Conservation (phyloP, 768 basidiomycete species). For the Glaciozyma antarctica region DNA sequence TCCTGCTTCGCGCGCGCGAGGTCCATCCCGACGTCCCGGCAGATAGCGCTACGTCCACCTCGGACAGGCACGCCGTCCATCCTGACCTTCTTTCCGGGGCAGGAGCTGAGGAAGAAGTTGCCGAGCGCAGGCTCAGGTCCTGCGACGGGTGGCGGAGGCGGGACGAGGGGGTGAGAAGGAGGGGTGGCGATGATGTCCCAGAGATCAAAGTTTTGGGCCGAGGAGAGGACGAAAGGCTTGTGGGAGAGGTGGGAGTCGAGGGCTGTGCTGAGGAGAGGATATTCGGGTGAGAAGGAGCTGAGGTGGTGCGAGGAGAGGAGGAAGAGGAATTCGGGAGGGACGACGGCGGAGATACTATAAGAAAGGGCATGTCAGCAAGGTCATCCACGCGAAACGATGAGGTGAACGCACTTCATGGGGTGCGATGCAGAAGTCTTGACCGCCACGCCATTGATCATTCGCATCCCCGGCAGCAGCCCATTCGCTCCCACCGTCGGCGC, state of each 20-base stretch:
- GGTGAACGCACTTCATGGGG: constrained; percentile 62
- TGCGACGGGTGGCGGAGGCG: constrained; percentile 20
- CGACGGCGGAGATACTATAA: constrained; percentile 54
- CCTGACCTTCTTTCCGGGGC: constrained; percentile 82
- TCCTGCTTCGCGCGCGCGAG: constrained; percentile 61
- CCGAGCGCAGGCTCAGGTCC: constrained; percentile 46
- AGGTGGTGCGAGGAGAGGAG: constrained; percentile 39
- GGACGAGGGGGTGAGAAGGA: constrained; percentile 19
- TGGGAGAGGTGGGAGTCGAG: background rate
- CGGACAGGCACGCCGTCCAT: constrained; percentile 32
- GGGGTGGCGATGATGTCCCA: constrained; percentile 4
- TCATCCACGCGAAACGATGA: constrained; percentile 65
- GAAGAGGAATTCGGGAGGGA: constrained; percentile 53
- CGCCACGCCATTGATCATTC: constrained; percentile 19
- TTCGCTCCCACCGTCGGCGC: background rate
- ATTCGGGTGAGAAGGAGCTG: constrained; percentile 5
- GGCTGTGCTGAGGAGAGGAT: background rate
- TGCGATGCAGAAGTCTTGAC: constrained; percentile 25
- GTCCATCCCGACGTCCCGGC: constrained; percentile 69
- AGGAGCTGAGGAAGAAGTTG: constrained; percentile 81
- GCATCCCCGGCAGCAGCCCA: constrained; percentile 21
- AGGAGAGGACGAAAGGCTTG: constrained; percentile 6
- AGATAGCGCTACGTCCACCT: constrained; percentile 67
- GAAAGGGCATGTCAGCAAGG: background rate
- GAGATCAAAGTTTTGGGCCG: constrained; percentile 8